A percentile compares a stretch with the other conserved stretches of the same genome.
These are phyloP conservation scores for Arthrobotrys conoides DNA, from an alignment of 2,329 filamentous ascomycete species.

Conservation along the genomic window DNA sequence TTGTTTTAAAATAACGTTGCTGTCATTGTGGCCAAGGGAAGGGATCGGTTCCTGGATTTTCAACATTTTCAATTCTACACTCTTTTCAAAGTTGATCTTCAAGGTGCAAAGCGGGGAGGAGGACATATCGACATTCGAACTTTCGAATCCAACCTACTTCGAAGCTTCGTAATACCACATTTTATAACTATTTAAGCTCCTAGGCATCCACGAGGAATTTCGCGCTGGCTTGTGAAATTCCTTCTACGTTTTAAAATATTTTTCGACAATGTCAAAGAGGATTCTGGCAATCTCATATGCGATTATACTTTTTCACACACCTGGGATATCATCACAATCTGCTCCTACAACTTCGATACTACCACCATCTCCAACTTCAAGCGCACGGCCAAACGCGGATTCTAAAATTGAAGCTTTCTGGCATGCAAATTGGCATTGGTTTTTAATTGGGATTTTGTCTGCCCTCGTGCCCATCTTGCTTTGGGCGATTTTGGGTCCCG, in stretches of 20 bases:
- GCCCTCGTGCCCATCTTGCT: conserved; percentile 41
- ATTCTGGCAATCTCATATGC: conserved; percentile 50
- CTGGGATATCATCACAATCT: conserved; percentile 27
- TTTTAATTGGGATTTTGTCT: conserved; percentile 39
- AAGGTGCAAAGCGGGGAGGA: conserved; percentile 5
- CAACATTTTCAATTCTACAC: conserved; percentile 7
- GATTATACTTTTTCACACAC: conserved; percentile 29
- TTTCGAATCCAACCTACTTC: conserved; percentile 2
- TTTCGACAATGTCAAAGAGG: conserved; percentile 46
- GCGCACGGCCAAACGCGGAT: background rate
- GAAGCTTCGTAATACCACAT: background rate
- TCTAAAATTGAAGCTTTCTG: conserved; percentile 38
- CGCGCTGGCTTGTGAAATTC: conserved; percentile 48
- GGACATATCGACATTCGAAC: background rate
- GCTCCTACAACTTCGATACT: conserved; percentile 23
- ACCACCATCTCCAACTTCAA: conserved; percentile 25
- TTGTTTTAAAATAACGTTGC: conserved; percentile 30
- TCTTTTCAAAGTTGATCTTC: conserved; percentile 1
- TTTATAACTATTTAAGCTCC: background rate
- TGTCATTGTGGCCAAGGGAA: conserved; percentile 15
- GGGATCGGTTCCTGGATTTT: conserved; percentile 8
- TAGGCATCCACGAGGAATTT: conserved; percentile 28
- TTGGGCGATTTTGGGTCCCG: conserved; percentile 53
- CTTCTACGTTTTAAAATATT: background rate
- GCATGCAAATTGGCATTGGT: conserved; percentile 58